Evolutionary conservation across 768 basidiomycete species (phyloP), one percentile per base, ranked within the genome.

Genomic region (Lepiota venenata): DNA sequence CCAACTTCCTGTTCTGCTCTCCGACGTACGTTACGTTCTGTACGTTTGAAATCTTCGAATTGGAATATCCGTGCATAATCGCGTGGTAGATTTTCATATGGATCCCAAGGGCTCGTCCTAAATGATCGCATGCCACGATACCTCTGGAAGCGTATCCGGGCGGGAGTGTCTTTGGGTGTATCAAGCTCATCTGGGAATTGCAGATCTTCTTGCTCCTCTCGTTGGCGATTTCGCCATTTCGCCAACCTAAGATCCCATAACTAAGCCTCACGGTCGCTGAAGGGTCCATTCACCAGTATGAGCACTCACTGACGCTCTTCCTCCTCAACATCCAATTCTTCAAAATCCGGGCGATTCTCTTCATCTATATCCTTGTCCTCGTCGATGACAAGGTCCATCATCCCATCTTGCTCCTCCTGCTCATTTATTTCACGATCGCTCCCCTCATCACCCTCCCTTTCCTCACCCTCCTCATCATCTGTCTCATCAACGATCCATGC

Each of bases 121-220:
- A 99, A 91, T 12, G 91, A 93, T 44, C 85, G 84, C 71, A 99
- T 69, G 7, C 96, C 96, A 55, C 96, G 85, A 67, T 85, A 99
- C 45, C 95, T 82, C 63, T 93, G 91, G 73, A 98, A 98, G 10
- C 97, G 83, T 9, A 78, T 79, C 15, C 81, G 75, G 2, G 95
- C 95, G 1, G 90, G 72, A 9, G 86, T 72, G 53, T 98, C 89
- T 59, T 84, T 83, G 0, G 96, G 96, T 0, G 97, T 98, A 62
- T 98, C 95, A 10, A 96, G 79, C 68, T 99, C 96, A 64, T 99
- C 96, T 0, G 96, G 96, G 71, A 98, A 99, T n/a, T 81, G 77
- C 21, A 83, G 70, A 60, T 97, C 91, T 47, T 91, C 87, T 36
- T 84, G 81, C 62, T 92, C 90, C 69, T 91, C 89, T 15, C 83